Percentiles rank a stretch among this genome's conserved stretches.
phyloP scores from a whole-genome alignment of 306 rosid genomes.

The Luffa aegyptiaca region DNA sequence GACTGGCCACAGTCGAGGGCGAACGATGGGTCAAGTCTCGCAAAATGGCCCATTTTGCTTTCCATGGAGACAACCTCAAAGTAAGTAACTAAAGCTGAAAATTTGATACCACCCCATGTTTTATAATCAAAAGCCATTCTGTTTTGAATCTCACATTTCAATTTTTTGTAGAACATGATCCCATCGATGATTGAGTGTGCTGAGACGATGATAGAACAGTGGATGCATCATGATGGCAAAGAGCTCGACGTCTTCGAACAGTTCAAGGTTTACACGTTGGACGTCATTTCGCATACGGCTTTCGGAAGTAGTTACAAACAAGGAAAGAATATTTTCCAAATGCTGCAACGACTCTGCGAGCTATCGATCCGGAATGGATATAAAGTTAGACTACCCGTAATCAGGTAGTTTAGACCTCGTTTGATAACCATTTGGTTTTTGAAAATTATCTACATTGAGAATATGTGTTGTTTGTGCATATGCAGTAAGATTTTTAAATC shows the following conservation, averaged over 20 bases:
- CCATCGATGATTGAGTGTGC: neutral
- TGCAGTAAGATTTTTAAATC: slow-evolving; percentile 1
- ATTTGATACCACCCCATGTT: too few species aligned
- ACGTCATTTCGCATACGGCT: slow-evolving; percentile 6
- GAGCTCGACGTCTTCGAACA: neutral
- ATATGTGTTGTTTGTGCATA: neutral
- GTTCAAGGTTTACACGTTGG: neutral
- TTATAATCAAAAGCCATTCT: too few species aligned
- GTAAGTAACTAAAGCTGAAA: neutral
- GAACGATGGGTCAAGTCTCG: slow-evolving; percentile 18
- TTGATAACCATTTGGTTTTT: too few species aligned
- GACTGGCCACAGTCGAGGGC: slow-evolving; percentile 13
- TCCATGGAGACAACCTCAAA: slow-evolving; percentile 31
- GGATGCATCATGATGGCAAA: neutral
- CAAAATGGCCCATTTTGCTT: slow-evolving; percentile 25
- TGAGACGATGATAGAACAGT: neutral
- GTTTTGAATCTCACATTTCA: too few species aligned
- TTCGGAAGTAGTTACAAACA: slow-evolving; percentile 7
- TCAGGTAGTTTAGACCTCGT: neutral
- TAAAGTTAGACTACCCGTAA: neutral
- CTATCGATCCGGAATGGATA: neutral
- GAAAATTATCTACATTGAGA: neutral
- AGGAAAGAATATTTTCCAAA: neutral
- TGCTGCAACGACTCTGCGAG: neutral
- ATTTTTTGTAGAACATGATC: slow-evolving; percentile 3